These are phyloP conservation scores for Pulveroboletus frians DNA, from an alignment of 768 basidiomycete genomes.

Conservation along the genomic window DNA sequence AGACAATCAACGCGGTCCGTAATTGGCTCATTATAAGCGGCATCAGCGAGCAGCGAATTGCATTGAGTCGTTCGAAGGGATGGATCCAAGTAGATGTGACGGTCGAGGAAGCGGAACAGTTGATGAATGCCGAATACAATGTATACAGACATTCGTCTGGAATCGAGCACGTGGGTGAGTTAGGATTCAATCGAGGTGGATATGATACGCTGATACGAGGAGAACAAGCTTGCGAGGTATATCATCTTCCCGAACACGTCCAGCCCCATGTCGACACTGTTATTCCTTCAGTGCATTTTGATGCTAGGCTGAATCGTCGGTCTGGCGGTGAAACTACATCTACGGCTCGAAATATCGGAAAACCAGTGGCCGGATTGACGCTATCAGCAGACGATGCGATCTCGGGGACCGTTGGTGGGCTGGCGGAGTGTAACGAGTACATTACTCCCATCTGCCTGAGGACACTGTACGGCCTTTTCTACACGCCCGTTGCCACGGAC, in stretches of 20 bases:
- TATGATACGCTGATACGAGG: neutral
- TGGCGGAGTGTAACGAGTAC: slow-evolving; percentile 21
- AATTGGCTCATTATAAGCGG: slow-evolving; percentile 27
- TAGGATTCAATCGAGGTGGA: neutral
- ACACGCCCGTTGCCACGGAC: slow-evolving; percentile 21
- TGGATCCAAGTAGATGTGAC: slow-evolving; percentile 28
- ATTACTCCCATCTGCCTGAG: slow-evolving; percentile 31
- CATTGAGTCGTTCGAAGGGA: slow-evolving; percentile 13
- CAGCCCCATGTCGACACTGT: neutral
- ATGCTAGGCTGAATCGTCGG: neutral
- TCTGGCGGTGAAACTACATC: neutral
- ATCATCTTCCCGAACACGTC: neutral
- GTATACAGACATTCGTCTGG: slow-evolving; percentile 28
- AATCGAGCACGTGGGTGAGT: slow-evolving; percentile 23
- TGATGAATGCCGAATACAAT: slow-evolving; percentile 32
- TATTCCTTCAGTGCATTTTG: neutral
- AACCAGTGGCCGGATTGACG: neutral
- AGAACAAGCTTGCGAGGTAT: neutral
- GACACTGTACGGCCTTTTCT: slow-evolving; percentile 22
- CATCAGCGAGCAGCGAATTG: slow-evolving; percentile 19
- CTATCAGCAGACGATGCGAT: slow-evolving; percentile 17
- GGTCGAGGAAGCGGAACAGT: slow-evolving; percentile 29
- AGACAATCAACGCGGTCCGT: slow-evolving; percentile 20
- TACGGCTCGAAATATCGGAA: neutral
- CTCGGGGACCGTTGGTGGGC: slow-evolving; percentile 5